Evolutionary conservation across 495 filamentous ascomycete genomes (phyloP).

Genomic region (Neurospora tetrasperma): DNA sequence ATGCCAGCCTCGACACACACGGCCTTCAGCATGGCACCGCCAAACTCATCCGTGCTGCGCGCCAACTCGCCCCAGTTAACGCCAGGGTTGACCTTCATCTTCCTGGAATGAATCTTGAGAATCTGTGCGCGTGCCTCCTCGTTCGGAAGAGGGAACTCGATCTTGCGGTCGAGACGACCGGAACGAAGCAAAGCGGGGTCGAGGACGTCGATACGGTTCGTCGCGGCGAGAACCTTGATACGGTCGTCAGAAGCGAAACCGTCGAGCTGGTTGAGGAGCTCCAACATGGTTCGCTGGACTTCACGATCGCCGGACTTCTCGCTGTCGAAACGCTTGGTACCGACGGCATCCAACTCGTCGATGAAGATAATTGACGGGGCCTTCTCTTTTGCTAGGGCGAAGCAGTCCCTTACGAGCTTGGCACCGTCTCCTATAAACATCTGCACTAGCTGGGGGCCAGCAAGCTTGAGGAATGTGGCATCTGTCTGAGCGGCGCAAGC

Average conservation of each 20-base stretch:
- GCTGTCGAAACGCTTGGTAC: conserved; percentile 97
- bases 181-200: conserved; percentile 91
- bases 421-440: conserved; percentile 99
- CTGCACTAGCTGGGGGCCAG: conserved; percentile 96
- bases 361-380: conserved; percentile 99
- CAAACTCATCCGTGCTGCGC: conserved; percentile 97
- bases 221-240: conserved; percentile 97
- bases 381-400: conserved; percentile 96
- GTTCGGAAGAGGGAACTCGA: conserved; percentile 98
- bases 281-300: conserved; percentile 98
- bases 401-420: conserved; percentile 94
- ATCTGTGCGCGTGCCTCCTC: conserved; percentile 97
- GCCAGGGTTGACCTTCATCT: conserved; percentile 90
- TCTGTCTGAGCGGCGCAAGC: conserved; percentile 97
- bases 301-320: conserved; percentile 97
- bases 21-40: conserved; percentile 92
- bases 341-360: conserved; percentile 93
- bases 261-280: conserved; percentile 97
- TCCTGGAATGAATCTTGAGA: conserved; percentile 90
- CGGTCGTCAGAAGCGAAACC: conserved; percentile 98
- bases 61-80: conserved; percentile 97
- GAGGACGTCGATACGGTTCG: conserved; percentile 94
- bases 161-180: conserved; percentile 94
- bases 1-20: conserved; percentile 99
- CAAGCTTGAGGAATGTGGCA: conserved; percentile 97